Evolutionary conservation across 495 filamentous ascomycete species (phyloP).

Genomic region (Aspergillus funiculosus): DNA sequence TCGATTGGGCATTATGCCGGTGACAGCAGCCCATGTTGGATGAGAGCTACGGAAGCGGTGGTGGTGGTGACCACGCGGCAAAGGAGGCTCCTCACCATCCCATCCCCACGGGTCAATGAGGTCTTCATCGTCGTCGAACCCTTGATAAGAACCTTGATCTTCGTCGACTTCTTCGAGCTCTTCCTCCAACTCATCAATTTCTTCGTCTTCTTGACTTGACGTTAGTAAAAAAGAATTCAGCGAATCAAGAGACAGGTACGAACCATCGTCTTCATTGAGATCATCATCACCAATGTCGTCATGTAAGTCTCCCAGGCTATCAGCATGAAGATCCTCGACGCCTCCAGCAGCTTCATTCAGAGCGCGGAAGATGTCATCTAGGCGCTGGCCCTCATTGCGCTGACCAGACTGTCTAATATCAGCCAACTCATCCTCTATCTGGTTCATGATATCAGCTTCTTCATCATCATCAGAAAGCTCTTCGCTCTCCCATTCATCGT

Average conservation of each 20-base stretch:
- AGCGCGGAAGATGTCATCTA: conserved; percentile 40
- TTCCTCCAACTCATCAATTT: conserved; percentile 46
- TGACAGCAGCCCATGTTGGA: conserved; percentile 40
- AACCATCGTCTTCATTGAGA: conserved; percentile 61
- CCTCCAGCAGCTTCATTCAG: conserved; percentile 38
- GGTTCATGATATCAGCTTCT: conserved; percentile 48
- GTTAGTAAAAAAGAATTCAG: conserved; percentile 11
- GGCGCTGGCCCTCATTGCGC: conserved; percentile 53
- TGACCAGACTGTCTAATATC: conserved; percentile 63
- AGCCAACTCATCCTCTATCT: conserved; percentile 46
- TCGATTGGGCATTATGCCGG: conserved; percentile 41
- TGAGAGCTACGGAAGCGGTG: conserved; percentile 39
- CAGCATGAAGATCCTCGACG: conserved; percentile 33
- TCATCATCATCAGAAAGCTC: conserved; percentile 51
- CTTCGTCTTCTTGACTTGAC: conserved; percentile 42
- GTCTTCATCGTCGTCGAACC: conserved; percentile 49
- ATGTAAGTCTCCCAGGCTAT: conserved; percentile 36
- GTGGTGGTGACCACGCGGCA: conserved; percentile 43
- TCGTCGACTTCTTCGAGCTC: conserved; percentile 48
- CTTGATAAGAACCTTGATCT: conserved; percentile 41
- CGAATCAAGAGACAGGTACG: conserved; percentile 26
- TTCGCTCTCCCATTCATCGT: conserved; percentile 58
- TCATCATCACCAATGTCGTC: conserved; percentile 64
- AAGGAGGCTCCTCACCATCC: conserved; percentile 46
- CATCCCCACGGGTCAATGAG: conserved; percentile 51